Percentiles rank a stretch among this genome's conserved stretches.
These are phyloP conservation scores for Boletus sensibilis DNA, from an alignment of 768 basidiomycete genomes.

Conservation along the genomic window DNA sequence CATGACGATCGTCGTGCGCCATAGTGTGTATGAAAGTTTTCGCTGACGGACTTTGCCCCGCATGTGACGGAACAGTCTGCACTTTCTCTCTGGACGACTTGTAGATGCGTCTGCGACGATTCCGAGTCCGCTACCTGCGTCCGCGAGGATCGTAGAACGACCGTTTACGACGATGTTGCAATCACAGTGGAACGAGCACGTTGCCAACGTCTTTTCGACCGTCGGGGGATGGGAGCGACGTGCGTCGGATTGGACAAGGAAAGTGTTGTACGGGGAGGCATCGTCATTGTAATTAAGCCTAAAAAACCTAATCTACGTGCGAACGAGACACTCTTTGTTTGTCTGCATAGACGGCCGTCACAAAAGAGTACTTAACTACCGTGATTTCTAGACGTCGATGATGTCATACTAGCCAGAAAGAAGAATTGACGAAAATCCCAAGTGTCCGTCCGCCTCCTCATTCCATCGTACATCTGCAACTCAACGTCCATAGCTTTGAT, in stretches of 20 bases:
- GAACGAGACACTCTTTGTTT: neutral
- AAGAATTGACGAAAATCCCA: neutral
- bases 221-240: conserved; percentile 47
- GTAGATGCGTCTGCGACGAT: conserved; percentile 46
- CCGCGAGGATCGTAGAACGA: conserved; percentile 46
- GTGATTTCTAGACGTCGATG: neutral
- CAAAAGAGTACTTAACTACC: neutral
- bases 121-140: conserved; percentile 54
- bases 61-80: conserved; percentile 40
- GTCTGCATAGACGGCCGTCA: neutral
- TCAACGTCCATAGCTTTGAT: conserved; percentile 34
- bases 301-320: neutral
- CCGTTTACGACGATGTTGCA: conserved; percentile 51
- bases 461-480: neutral
- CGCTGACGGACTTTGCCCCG: neutral
- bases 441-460: neutral
- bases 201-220: conserved; percentile 45
- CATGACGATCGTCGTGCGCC: neutral
- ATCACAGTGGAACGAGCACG: conserved; percentile 57
- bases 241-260: conserved; percentile 47
- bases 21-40: neutral
- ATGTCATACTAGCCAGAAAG: neutral
- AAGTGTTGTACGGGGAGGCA: conserved; percentile 42
- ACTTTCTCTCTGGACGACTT: conserved; percentile 49
- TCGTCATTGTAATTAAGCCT: neutral